Base-by-base conservation (phyloP, 805 yeast genomes). In the Cyberlindnera suaveolens region DNA sequence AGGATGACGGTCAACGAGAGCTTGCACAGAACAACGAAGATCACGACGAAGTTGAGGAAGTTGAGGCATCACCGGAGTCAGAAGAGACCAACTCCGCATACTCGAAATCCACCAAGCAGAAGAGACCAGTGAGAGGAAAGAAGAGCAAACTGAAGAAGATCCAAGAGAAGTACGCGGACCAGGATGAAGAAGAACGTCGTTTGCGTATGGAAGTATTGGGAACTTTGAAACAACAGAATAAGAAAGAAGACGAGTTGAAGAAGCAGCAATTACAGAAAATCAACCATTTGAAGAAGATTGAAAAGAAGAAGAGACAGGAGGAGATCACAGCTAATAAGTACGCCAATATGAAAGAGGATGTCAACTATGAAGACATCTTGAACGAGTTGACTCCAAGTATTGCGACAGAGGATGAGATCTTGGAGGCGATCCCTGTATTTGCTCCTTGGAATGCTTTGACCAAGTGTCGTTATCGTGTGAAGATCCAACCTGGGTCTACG, bases 391-490 rank as follows among this genome's bases (percentile, higher is more conserved):
- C 60, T 14, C 57, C 66, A 14, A 50, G 50, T 0, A 44, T 63
- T 6, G 39, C 52, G 14, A 44, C 51, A 14, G 71, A 67, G 1
- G 95, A 85, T 56, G 65, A 56, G 3, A 66, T 85, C 10, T 54
- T 70, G 10, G 85, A 80, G 44, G 78, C 85, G 6, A 74, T 91
- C 11, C 95, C 96, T 1, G 80, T 87, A 16, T 91, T 89, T 71
- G 97, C 93, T 0, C 99, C 99, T 3, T 93, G 96, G 96, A 64
- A 76, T 11, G 74, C 97, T 0, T 61, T 93, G 49, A 72, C 68
- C 46, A 84, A 84, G 58, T 77, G 73, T 61, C 81, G 85, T 56
- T 89, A 85, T 64, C 88, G 88, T 60, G 82, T 86, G 31, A 91
- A 91, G 60, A 64, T 91, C 27, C 85, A 80, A 51, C 90, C 96